These are phyloP conservation scores for Xylaria sp. DNA, from an alignment of 2,329 filamentous ascomycete genomes.

Conservation along the genomic window DNA sequence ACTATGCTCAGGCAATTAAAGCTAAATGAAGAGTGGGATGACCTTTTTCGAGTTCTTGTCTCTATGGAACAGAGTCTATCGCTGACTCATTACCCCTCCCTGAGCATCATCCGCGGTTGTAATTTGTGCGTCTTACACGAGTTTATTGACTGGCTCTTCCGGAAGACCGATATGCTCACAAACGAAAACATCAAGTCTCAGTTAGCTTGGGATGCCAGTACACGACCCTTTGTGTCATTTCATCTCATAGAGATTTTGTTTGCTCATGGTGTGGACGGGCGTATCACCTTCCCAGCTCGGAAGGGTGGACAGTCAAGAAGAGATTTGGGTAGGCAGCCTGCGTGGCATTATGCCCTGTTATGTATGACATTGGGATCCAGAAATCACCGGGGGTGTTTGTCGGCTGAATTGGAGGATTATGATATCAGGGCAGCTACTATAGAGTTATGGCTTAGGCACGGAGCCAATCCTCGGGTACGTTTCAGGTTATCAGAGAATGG, in stretches of 20 bases:
- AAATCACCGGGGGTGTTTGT: too few species aligned
- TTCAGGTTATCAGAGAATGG: background rate
- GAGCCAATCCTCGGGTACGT: slow-evolving; percentile 2
- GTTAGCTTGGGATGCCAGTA: background rate
- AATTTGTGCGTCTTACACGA: too few species aligned
- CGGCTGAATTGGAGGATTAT: too few species aligned
- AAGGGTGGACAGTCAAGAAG: background rate
- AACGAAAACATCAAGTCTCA: background rate
- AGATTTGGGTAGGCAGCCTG: background rate
- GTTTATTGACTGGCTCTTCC: slow-evolving; percentile 17
- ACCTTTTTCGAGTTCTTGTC: slow-evolving; percentile 3
- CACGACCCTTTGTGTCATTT: background rate
- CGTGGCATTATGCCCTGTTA: slow-evolving; percentile 2
- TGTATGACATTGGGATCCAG: background rate
- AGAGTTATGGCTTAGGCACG: slow-evolving; percentile 11
- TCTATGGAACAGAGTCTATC: background rate
- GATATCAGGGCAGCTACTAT: background rate
- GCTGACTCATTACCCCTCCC: background rate
- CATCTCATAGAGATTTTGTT: background rate
- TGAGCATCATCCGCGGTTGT: background rate
- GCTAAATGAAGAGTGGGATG: slow-evolving; percentile 6
- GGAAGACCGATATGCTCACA: background rate
- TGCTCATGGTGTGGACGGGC: background rate
- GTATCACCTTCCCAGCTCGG: background rate
- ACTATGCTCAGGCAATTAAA: too few species aligned